Evolutionary conservation across 768 basidiomycete species (phyloP).

Genomic region (Ramaria rubella): DNA sequence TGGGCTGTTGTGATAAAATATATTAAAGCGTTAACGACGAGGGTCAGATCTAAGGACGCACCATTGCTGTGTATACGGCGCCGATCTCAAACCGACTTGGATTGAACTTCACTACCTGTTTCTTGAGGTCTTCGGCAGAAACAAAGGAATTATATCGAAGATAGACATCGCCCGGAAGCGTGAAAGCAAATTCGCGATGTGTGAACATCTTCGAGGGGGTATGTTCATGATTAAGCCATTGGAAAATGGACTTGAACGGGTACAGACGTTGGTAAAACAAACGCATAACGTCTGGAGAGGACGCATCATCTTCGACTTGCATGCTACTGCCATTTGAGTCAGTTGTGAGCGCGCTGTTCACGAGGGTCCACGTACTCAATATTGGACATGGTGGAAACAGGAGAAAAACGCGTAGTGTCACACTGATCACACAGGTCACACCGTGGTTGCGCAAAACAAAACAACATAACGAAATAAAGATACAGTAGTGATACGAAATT

Average conservation of each 20-base stretch:
- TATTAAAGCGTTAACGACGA: neutral
- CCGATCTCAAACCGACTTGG: conserved; percentile 97
- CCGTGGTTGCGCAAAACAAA: neutral
- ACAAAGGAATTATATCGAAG: conserved; percentile 91
- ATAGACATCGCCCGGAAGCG: conserved; percentile 84
- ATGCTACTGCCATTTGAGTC: neutral
- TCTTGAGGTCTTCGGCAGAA: conserved; percentile 83
- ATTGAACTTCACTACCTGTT: conserved; percentile 75
- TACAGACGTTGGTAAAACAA: conserved; percentile 87
- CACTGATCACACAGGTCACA: neutral
- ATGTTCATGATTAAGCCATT: conserved; percentile 93
- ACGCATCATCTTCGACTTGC: conserved; percentile 19
- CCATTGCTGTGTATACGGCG: conserved; percentile 82
- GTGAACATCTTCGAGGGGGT: conserved; percentile 75
- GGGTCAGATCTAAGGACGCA: conserved; percentile 34
- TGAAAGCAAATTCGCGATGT: conserved; percentile 94
- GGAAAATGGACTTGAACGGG: conserved; percentile 89
- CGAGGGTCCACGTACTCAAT: neutral
- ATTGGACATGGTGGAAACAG: neutral
- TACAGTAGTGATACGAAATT: neutral
- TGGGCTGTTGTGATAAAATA: conserved; percentile 47
- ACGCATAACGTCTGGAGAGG: conserved; percentile 59
- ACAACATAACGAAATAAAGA: neutral
- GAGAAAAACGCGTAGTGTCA: conserved; percentile 3
- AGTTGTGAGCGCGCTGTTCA: neutral